Percentiles rank a stretch among this genome's conserved stretches.
These are phyloP conservation scores for Ganoderma boninense DNA, from an alignment of 1,284 basidiomycete species.

Conservation along the genomic window DNA sequence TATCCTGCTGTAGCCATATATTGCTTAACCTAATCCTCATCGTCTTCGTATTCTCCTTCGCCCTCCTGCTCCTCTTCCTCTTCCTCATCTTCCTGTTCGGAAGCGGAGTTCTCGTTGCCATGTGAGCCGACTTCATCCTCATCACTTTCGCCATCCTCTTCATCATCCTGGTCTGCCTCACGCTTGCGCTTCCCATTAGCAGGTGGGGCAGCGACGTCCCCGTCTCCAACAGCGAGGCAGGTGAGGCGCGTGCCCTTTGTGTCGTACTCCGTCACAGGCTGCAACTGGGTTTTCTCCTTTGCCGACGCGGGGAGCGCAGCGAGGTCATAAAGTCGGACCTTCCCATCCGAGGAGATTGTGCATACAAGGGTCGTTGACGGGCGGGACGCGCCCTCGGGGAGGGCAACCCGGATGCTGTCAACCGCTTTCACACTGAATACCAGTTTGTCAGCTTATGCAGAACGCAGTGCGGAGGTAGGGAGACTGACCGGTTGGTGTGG, in stretches of 20 bases:
- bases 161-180: constrained; percentile 35
- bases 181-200: constrained; percentile 51
- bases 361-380: constrained; percentile 69
- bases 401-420: constrained; percentile 64
- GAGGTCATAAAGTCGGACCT: constrained; percentile 83
- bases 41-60: constrained; percentile 27
- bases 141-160: constrained; percentile 22
- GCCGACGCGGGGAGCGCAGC: constrained; percentile 46
- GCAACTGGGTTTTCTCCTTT: constrained; percentile 49
- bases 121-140: constrained; percentile 19
- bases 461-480: not conserved
- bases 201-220: constrained; percentile 44
- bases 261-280: constrained; percentile 76
- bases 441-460: not conserved
- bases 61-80: constrained; percentile 26
- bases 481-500: constrained; percentile 75
- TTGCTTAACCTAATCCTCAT: constrained; percentile 11
- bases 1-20: constrained; percentile 8
- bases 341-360: constrained; percentile 87
- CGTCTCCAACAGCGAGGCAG: constrained; percentile 78
- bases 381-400: constrained; percentile 48
- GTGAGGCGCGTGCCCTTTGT: constrained; percentile 87
- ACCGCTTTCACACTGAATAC: constrained; percentile 72
- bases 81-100: constrained; percentile 16
- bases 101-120: constrained; percentile 5